A percentile compares a stretch with the other conserved stretches of the same genome.
Evolutionary conservation across 805 yeast genomes (phyloP).

Genomic region (Metschnikowia santaceciliae): DNA sequence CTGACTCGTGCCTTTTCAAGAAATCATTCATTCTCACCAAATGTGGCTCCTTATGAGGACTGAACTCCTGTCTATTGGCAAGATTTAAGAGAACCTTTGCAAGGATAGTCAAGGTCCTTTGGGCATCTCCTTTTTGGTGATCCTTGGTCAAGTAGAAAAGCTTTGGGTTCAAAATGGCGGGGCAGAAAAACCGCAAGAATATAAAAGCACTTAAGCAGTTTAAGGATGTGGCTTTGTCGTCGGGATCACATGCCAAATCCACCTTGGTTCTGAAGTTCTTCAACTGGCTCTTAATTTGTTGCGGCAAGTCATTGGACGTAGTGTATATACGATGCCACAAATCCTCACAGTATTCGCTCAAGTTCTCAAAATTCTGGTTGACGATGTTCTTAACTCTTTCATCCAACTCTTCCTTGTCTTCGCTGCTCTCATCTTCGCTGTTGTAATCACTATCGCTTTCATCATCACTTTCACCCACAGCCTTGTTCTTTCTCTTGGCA

Average conservation of each 20-base stretch:
- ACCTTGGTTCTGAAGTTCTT: conserved; percentile 59
- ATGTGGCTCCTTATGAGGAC: conserved; percentile 82
- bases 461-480: conserved; percentile 8
- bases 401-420: conserved; percentile 32
- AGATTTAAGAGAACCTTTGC: conserved; percentile 78
- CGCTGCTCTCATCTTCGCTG: conserved; percentile 23
- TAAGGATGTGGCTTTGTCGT: conserved; percentile 49
- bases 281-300: conserved; percentile 59
- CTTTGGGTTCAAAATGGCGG: conserved; percentile 88
- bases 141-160: conserved; percentile 66
- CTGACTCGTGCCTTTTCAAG: conserved; percentile 51
- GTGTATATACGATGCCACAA: conserved; percentile 64
- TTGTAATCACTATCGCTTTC: conserved; percentile 18
- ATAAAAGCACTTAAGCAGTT: conserved; percentile 81
- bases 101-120: conserved; percentile 74
- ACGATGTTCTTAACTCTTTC: conserved; percentile 30
- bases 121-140: conserved; percentile 68
- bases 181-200: conserved; percentile 72
- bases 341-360: conserved; percentile 48
- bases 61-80: conserved; percentile 69
- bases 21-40: conserved; percentile 67
- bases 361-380: conserved; percentile 44
- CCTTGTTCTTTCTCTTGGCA: conserved; percentile 23
- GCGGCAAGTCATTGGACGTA: conserved; percentile 75
- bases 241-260: conserved; percentile 57